Evolutionary conservation across 768 basidiomycete species (phyloP), one percentile per base, ranked within the genome.

Genomic region (Lepiota venenata): DNA sequence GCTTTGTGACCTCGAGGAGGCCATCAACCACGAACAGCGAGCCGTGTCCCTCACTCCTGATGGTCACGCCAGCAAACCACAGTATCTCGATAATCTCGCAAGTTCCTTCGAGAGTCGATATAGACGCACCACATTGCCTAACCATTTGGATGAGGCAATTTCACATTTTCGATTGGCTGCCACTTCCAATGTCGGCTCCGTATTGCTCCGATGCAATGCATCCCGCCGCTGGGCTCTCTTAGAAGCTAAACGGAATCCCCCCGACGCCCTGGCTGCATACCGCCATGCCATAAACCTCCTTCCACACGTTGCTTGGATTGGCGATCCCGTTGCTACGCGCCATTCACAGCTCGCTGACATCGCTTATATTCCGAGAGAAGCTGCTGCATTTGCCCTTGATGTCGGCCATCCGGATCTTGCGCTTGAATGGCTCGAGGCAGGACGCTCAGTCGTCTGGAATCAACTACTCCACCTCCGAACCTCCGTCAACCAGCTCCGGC

Each of bases 341-440:
- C 10, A 7, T 32, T 11, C 20, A 5, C 8, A 14, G 4, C 27
- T 57, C 8, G 3, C 10, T 6, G 14, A 18, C 9, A n/a, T 41
- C 10, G 29, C 27, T 11, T 16, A 42, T 10, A 14, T 52, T 11
- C 20, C 50, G 2, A 18, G 42, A 4, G 20, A 47, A 12, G 67
- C 69, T 5, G 66, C 63, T 1, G 58, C 64, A 8, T 62, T 61
- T 21, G 68, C 68, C 7, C 62, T 67, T 32, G 49, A 58, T 32
- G 20, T 50, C 4, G 50, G 50, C 12, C 56, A 65, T 10, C 50
- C 59, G 14, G 29, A 48, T 9, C 41, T 39, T n/a, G 61, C 63
- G 18, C 36, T 64, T 8, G 59, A 62, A 40, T 64, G 63, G 38
- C 50, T 14, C 3, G n/a, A 16, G 22, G 35, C 56, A 42, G 49